A percentile compares a stretch with the other conserved stretches of the same genome.
These are phyloP conservation scores for Exidia glandulosa DNA, from an alignment of 768 basidiomycete species.

Conservation along the genomic window DNA sequence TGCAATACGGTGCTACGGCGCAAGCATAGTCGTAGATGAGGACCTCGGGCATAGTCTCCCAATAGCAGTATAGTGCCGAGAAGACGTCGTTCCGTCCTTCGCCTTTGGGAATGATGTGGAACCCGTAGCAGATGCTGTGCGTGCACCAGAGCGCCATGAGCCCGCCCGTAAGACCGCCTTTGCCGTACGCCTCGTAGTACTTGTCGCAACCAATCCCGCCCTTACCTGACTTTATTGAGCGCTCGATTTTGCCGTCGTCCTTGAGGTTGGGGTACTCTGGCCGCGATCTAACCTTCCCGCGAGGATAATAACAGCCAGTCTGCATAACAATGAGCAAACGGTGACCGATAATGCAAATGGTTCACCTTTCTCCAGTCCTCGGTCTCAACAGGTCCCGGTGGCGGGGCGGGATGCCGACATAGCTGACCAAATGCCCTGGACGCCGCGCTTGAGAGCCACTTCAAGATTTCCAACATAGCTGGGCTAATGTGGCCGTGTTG, in stretches of 20 bases:
- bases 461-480: too few relatives aligned
- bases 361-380: neutral
- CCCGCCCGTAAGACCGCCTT: neutral
- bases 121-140: neutral
- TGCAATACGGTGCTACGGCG: constrained; percentile 22
- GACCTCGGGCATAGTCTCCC: constrained; percentile 16
- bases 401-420: too few relatives aligned
- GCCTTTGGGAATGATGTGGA: constrained; percentile 16
- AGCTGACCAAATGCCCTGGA: too few relatives aligned
- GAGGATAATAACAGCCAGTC: neutral
- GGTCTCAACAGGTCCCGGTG: too few relatives aligned
- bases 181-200: neutral
- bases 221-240: neutral
- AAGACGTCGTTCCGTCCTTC: constrained; percentile 31
- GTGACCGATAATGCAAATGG: neutral
- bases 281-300: neutral
- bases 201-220: neutral
- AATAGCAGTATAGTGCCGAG: constrained; percentile 25
- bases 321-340: neutral
- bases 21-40: constrained; percentile 25
- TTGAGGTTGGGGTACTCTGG: neutral
- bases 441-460: too few relatives aligned
- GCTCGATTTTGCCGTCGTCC: neutral
- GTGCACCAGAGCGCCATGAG: neutral
- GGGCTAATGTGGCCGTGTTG: too few relatives aligned